Evolutionary conservation across 768 basidiomycete genomes (phyloP).

Genomic region (Amanita thiersii): DNA sequence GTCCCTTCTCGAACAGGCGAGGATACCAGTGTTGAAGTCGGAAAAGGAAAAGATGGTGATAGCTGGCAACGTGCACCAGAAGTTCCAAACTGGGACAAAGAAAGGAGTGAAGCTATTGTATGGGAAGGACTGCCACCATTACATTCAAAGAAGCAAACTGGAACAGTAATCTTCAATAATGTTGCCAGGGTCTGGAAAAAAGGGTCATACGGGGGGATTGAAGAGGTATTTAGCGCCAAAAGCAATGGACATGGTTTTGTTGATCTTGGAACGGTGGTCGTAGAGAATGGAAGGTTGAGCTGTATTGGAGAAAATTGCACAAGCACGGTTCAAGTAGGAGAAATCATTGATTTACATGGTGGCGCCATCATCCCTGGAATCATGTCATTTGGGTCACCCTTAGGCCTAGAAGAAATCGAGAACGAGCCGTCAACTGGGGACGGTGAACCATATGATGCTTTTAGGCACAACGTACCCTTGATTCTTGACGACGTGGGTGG

Average conservation of each 20-base stretch:
- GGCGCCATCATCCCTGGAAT: slow-evolving; percentile 65
- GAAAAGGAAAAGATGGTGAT: slow-evolving; percentile 35
- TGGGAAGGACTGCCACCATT: slow-evolving; percentile 71
- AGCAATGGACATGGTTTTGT: slow-evolving; percentile 12
- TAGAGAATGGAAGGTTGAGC: slow-evolving; percentile 42
- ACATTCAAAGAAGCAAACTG: slow-evolving; percentile 22
- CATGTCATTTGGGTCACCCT: slow-evolving; percentile 53
- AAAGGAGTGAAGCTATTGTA: slow-evolving; percentile 46
- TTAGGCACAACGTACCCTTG: slow-evolving; percentile 29
- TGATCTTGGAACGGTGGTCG: slow-evolving; percentile 26
- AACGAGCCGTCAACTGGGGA: slow-evolving; percentile 63
- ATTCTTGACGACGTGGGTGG: slow-evolving; percentile 46
- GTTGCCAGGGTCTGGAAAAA: slow-evolving; percentile 45
- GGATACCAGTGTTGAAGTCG: slow-evolving; percentile 32
- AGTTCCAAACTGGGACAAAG: slow-evolving; percentile 58
- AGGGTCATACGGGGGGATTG: slow-evolving; percentile 20
- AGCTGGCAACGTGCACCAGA: slow-evolving; percentile 38
- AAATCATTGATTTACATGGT: slow-evolving; percentile 54
- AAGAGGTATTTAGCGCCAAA: slow-evolving; percentile 20
- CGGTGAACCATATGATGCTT: slow-evolving; percentile 51
- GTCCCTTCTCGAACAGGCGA: slow-evolving; percentile 29
- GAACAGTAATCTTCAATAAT: slow-evolving; percentile 52
- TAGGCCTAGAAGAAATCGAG: slow-evolving; percentile 73
- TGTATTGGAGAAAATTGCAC: slow-evolving; percentile 37
- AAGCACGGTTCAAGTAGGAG: slow-evolving; percentile 13